Evolutionary conservation across 176 grass and related monocot genomes (phyloP).

Genomic region (Poa pratensis): DNA sequence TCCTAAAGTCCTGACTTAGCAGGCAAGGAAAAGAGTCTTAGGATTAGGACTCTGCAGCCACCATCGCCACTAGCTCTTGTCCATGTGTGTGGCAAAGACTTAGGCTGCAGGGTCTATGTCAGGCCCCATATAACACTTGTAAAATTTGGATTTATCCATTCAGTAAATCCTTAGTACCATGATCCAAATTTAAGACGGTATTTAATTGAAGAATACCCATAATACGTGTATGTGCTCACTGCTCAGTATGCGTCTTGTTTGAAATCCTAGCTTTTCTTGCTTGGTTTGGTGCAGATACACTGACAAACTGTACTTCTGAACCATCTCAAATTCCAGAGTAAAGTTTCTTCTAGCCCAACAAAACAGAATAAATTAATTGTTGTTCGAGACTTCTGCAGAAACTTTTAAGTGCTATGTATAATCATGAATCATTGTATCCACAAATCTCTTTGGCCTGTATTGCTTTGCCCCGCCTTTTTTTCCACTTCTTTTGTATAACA

Average conservation of each 20-base stretch:
- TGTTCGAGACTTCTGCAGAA: neutral
- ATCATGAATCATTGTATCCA: neutral
- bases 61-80: neutral
- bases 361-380: conserved; percentile 13
- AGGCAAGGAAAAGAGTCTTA: conserved; percentile 1
- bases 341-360: conserved; percentile 12
- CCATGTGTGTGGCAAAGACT: neutral
- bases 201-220: conserved; percentile 14
- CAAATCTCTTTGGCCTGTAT: neutral
- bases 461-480: neutral
- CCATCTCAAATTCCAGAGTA: neutral
- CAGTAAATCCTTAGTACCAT: neutral
- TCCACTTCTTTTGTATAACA: conserved; percentile 3
- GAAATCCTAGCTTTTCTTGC: neutral
- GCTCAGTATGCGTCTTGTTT: neutral
- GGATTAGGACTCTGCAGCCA: neutral
- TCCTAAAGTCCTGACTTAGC: neutral
- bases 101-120: neutral
- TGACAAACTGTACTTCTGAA: neutral
- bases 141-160: conserved; percentile 1
- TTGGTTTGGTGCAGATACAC: neutral
- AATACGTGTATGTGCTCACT: neutral
- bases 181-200: neutral
- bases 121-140: neutral
- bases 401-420: neutral